phyloP scores from a whole-genome alignment of 345 rosid species.

The Salix brachista region DNA sequence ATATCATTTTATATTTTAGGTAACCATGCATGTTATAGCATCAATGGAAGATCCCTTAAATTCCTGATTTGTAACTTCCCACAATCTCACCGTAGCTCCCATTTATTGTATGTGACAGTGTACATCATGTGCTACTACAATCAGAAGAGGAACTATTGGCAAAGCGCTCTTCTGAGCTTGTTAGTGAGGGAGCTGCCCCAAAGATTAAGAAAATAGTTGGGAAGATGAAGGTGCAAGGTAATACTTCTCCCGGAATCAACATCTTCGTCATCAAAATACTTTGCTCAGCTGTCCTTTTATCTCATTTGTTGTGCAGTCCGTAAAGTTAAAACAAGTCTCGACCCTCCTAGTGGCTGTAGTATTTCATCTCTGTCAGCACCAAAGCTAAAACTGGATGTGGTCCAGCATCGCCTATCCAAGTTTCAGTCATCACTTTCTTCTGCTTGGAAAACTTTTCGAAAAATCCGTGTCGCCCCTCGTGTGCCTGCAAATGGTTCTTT shows the following conservation, averaged over 20 bases:
- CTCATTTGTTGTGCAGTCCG: constrained; percentile 56
- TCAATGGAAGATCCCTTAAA: no score
- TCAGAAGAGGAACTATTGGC: constrained; percentile 86
- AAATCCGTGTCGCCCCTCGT: constrained; percentile 53
- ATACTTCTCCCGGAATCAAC: background rate
- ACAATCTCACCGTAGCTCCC: background rate
- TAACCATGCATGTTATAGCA: no score
- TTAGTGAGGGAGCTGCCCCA: constrained; percentile 55
- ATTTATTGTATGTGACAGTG: constrained; percentile 32
- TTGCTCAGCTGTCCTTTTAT: background rate
- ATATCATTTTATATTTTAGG: no score
- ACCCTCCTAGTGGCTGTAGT: constrained; percentile 80
- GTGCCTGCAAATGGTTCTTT: constrained; percentile 65
- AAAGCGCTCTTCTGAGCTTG: constrained; percentile 60
- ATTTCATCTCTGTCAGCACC: constrained; percentile 64
- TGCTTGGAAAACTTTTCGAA: constrained; percentile 74
- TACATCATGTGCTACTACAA: constrained; percentile 75
- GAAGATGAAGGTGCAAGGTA: constrained; percentile 98
- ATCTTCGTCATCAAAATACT: constrained; percentile 6
- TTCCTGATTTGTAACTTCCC: no score
- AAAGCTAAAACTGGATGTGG: constrained; percentile 46
- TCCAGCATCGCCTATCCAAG: constrained; percentile 59
- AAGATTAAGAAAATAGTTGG: constrained; percentile 79
- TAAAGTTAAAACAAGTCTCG: constrained; percentile 69
- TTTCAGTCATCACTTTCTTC: constrained; percentile 51